A percentile compares a stretch with the other conserved stretches of the same genome.
Evolutionary conservation across 1,284 basidiomycete species (phyloP).

Genomic region (Gomphus bonarii): DNA sequence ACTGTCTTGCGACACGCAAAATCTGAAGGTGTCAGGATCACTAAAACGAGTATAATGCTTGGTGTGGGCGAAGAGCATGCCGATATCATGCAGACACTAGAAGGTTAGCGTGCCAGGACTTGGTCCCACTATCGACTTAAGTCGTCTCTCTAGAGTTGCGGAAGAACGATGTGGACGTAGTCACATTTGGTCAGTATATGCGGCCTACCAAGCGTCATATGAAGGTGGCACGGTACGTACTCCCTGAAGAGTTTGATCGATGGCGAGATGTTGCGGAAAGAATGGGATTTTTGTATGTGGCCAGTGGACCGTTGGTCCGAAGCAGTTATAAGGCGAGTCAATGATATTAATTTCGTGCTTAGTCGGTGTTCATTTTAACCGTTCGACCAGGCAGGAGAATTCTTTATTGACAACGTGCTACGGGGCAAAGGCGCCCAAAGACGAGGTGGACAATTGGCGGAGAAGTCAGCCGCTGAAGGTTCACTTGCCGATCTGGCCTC

Average conservation of each 20-base stretch:
- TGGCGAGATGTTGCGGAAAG: slow-evolving; percentile 89
- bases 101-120: slow-evolving; percentile 42
- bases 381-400: slow-evolving; percentile 69
- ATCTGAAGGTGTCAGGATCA: slow-evolving; percentile 76
- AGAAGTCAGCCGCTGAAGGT: not conserved
- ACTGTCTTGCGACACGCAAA: slow-evolving; percentile 78
- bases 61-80: slow-evolving; percentile 89
- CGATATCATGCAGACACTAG: slow-evolving; percentile 77
- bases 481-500: not conserved
- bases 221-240: slow-evolving; percentile 96
- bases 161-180: slow-evolving; percentile 86
- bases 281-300: slow-evolving; percentile 96
- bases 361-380: slow-evolving; percentile 7
- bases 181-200: slow-evolving; percentile 99
- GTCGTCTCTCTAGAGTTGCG: slow-evolving; percentile 58
- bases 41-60: slow-evolving; percentile 99
- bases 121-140: not conserved
- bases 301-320: slow-evolving; percentile 90
- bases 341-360: slow-evolving; percentile 7
- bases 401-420: slow-evolving; percentile 85
- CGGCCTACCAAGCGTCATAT: slow-evolving; percentile 97
- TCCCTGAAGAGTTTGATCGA: slow-evolving; percentile 84
- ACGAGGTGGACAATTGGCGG: slow-evolving; percentile 1
- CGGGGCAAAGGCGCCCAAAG: slow-evolving; percentile 35
- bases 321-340: slow-evolving; percentile 87